A percentile compares a stretch with the other conserved stretches of the same genome.
Conservation (phyloP, 73 alveolate genomes). For the Durusdinium trenchii region DNA sequence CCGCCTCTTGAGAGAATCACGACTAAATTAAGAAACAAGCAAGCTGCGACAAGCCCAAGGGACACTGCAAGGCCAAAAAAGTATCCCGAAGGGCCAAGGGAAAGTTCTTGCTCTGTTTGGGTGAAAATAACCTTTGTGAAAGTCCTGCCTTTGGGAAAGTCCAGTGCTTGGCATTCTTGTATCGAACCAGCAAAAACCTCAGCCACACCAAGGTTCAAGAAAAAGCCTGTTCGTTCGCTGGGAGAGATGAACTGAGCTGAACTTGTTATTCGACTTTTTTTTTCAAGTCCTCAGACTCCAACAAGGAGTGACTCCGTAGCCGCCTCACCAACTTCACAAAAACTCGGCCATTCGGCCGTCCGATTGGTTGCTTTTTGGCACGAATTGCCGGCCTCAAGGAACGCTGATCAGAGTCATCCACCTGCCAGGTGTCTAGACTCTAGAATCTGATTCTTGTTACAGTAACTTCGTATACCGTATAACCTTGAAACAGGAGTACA, state of each 20-base stretch:
- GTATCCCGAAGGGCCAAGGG: not conserved
- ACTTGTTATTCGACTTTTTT: not conserved
- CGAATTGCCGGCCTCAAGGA: constrained; percentile 33
- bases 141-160: constrained; percentile 34
- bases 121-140: not conserved
- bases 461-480: too few relatives aligned
- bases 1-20: constrained; percentile 9
- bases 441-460: too few relatives aligned
- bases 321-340: constrained; percentile 22
- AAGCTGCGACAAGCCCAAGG: not conserved
- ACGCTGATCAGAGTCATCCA: constrained; percentile 61
- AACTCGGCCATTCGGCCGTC: not conserved
- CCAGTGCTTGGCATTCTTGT: constrained; percentile 23
- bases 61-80: not conserved
- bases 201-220: not conserved
- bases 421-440: too few relatives aligned
- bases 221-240: not conserved
- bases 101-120: not conserved
- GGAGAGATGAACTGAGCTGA: too few relatives aligned
- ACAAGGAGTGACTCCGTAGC: constrained; percentile 21
- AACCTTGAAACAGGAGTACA: too few relatives aligned
- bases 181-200: constrained; percentile 38
- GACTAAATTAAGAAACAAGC: not conserved
- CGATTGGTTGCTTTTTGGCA: too few relatives aligned
- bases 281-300: not conserved